A percentile compares a stretch with the other conserved stretches of the same genome.
Conservation (phyloP, 108 stramenopile species). For the Chaetoceros tenuissimus region DNA sequence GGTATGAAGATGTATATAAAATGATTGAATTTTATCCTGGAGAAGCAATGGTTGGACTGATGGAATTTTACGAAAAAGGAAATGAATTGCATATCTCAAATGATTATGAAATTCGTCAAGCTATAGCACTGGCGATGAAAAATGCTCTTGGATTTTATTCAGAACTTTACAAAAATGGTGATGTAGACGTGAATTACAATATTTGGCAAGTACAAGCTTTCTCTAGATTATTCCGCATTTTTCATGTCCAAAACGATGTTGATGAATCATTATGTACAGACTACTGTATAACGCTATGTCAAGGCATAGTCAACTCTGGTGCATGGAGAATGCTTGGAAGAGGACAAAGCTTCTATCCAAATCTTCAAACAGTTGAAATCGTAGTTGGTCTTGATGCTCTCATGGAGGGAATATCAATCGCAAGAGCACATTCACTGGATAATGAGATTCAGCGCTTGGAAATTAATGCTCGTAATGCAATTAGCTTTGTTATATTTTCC, state of each 20-base stretch:
- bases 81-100: neutral
- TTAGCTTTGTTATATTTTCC: conserved; percentile 22
- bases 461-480: conserved; percentile 15
- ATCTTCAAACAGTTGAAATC: conserved; percentile 38
- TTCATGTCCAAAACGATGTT: conserved; percentile 1
- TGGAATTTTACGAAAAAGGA: conserved; percentile 18
- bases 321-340: conserved; percentile 25
- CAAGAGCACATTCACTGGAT: neutral
- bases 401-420: conserved; percentile 20
- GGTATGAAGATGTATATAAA: conserved; percentile 8
- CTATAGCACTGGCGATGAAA: conserved; percentile 19
- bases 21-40: conserved; percentile 43
- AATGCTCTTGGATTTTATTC: conserved; percentile 32
- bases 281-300: conserved; percentile 24
- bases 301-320: conserved; percentile 21
- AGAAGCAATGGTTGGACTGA: conserved; percentile 36
- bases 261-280: conserved; percentile 1
- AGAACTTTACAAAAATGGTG: conserved; percentile 16
- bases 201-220: conserved; percentile 46
- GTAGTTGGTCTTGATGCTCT: conserved; percentile 37
- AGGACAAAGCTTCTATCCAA: conserved; percentile 30
- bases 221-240: conserved; percentile 9
- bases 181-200: conserved; percentile 32
- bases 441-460: conserved; percentile 5
- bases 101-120: neutral